Percentiles rank a stretch among this genome's conserved stretches.
Conservation (phyloP, 1,284 basidiomycete genomes). For the Leccinum subrobustum region DNA sequence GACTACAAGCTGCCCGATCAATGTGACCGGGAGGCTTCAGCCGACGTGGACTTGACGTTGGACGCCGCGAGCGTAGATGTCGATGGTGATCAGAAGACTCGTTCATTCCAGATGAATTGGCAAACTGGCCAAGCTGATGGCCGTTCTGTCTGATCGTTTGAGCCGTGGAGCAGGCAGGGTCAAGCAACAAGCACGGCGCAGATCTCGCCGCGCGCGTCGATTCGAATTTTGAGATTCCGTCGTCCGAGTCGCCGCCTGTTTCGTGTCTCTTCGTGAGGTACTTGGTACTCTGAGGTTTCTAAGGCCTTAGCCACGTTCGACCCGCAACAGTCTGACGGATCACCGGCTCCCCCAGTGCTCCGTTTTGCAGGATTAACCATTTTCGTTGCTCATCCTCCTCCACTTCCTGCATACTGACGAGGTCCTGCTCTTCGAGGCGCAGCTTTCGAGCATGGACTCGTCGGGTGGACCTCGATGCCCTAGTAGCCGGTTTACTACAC, state of each 20-base stretch:
- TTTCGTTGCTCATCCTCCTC: slow-evolving; percentile 77
- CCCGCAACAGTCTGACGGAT: neutral
- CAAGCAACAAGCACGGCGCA: slow-evolving; percentile 46
- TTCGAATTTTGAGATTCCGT: slow-evolving; percentile 50
- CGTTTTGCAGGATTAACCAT: slow-evolving; percentile 53
- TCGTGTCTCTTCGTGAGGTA: slow-evolving; percentile 46
- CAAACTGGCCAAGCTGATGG: slow-evolving; percentile 42
- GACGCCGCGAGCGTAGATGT: slow-evolving; percentile 12
- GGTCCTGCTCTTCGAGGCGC: slow-evolving; percentile 52
- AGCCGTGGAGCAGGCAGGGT: neutral
- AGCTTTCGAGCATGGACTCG: slow-evolving; percentile 42
- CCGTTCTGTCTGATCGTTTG: slow-evolving; percentile 34
- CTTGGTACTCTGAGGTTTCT: slow-evolving; percentile 36
- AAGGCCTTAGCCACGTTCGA: slow-evolving; percentile 33
- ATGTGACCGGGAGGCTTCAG: slow-evolving; percentile 55
- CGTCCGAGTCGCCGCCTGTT: slow-evolving; percentile 61
- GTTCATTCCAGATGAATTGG: slow-evolving; percentile 49
- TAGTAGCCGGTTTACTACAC: slow-evolving; percentile 51
- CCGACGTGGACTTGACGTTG: slow-evolving; percentile 43
- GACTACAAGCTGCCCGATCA: slow-evolving; percentile 68
- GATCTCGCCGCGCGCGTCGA: slow-evolving; percentile 47
- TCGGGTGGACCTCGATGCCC: slow-evolving; percentile 51
- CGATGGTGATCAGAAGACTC: slow-evolving; percentile 44
- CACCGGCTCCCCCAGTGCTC: slow-evolving; percentile 29
- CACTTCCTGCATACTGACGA: slow-evolving; percentile 86